Base-by-base conservation (phyloP, 2,329 filamentous ascomycete species). In the Pezicula carpinea region DNA sequence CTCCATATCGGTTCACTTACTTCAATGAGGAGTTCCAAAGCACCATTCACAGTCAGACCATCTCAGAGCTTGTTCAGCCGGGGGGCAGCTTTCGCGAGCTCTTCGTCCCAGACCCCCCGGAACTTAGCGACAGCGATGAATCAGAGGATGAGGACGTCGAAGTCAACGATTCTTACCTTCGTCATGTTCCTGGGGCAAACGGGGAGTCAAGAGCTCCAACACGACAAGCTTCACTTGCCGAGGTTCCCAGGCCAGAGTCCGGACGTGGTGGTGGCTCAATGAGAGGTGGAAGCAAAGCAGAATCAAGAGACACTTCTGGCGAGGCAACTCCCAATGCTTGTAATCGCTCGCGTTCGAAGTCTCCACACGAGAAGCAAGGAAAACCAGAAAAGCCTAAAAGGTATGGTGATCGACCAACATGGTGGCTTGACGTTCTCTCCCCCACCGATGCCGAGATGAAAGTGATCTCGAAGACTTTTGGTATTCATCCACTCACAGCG, bases 21-120 rank as follows among this genome's bases (percentile, higher is more conserved):
- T 99, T 99, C 75, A 97, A 97, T 66, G 93, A 97, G 64, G 89
- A 96, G 53, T 89, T 97, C 47, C 86, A 89, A 59, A 95, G 88
- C 65, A 99, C 93, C 0, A 95, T 99, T 52, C 93, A 99, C 66
- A 93, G 90, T 50, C 89, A 95, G 66, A 93, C 87, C 0, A 96
- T 99, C 48, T 95, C 90, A 2, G 93, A 96, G 64, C 77, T 99
- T 17, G 79, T 95, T 7, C 90, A 96, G 56, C 84, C 88, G 0
- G 93, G 89, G 5, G 79, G 84, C 50, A 87, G 80, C 36, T 99
- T 99, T 64, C 78, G 77, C 49, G 88, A 96, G 58, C 77, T 99
- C 0, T 99, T 99, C 63, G 79, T 95, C 18, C 93, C 93, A 1
- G 89, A 97, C 52, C 90, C 87, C 0, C 81, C 83, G 1, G 69